Evolutionary conservation across 345 rosid genomes (phyloP).

Genomic region (Mangifera indica): DNA sequence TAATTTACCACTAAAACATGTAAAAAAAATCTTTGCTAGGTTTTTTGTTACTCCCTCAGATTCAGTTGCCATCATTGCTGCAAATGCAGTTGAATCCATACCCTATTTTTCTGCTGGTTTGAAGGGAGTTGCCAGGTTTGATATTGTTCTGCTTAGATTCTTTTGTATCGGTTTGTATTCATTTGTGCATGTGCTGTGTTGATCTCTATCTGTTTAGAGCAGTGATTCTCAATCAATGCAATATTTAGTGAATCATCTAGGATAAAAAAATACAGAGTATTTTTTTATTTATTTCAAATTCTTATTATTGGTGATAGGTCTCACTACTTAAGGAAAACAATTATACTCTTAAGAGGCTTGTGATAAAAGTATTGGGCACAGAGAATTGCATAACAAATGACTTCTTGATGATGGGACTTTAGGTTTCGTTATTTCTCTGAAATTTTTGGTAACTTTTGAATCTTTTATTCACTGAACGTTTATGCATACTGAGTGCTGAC

Average conservation of each 20-base stretch:
- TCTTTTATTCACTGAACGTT: not conserved
- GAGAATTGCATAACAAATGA: not conserved
- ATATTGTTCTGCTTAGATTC: slow-evolving; percentile 12
- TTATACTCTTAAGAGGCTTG: not conserved
- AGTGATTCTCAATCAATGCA: not conserved
- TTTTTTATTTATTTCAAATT: not conserved
- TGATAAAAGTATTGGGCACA: not conserved
- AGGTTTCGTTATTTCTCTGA: not conserved
- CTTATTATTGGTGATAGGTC: not conserved
- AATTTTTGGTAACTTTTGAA: not conserved
- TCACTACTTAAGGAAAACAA: not conserved
- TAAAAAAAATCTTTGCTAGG: slow-evolving; percentile 38
- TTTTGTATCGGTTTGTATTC: not conserved
- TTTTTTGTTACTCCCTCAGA: slow-evolving; percentile 99
- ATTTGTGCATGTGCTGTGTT: slow-evolving; percentile 3
- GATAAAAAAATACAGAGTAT: not conserved
- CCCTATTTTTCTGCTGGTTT: slow-evolving; percentile 93
- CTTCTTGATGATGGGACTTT: too few relatives aligned
- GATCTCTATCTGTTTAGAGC: not conserved
- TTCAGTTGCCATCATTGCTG: slow-evolving; percentile 98
- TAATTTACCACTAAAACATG: slow-evolving; percentile 6
- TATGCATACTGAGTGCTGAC: not conserved
- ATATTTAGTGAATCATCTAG: not conserved
- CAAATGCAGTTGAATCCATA: slow-evolving; percentile 87
- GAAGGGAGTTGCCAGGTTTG: slow-evolving; percentile 98